Evolutionary conservation across 257 asterid genomes (phyloP).

Genomic region (Capsicum rhomboideum): DNA sequence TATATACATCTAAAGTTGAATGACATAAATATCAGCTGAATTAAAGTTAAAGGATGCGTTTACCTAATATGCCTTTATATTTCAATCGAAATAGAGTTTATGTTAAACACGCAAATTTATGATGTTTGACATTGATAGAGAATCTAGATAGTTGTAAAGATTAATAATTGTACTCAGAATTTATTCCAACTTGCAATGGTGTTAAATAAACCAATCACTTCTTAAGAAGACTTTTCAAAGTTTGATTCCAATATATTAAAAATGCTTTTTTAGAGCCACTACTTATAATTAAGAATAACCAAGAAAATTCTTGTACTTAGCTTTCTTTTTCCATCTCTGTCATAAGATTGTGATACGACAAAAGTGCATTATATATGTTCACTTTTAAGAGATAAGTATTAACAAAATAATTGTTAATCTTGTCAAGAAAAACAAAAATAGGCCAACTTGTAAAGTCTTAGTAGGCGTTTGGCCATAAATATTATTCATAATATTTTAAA

Average conservation of each 20-base stretch:
- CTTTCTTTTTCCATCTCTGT: not conserved
- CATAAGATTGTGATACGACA: not conserved
- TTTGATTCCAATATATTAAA: not conserved
- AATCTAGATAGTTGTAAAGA: not conserved
- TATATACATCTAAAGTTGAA: too few relatives aligned
- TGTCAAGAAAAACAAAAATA: not conserved
- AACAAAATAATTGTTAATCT: not conserved
- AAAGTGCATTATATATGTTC: not conserved
- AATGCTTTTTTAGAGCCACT: not conserved
- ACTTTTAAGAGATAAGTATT: not conserved
- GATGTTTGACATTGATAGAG: not conserved
- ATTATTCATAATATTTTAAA: too few relatives aligned
- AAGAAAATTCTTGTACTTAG: not conserved
- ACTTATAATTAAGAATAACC: not conserved
- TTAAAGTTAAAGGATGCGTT: too few relatives aligned
- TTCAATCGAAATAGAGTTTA: too few relatives aligned
- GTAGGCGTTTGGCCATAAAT: too few relatives aligned
- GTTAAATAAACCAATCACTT: not conserved
- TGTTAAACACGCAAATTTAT: not conserved
- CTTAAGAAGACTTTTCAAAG: not conserved
- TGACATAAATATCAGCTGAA: too few relatives aligned
- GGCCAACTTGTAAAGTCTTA: not conserved
- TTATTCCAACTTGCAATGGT: not conserved
- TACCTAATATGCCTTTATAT: too few relatives aligned
- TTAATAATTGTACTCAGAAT: not conserved